Conservation (phyloP, 2,329 filamentous ascomycete genomes). For the Camillea tinctor region DNA sequence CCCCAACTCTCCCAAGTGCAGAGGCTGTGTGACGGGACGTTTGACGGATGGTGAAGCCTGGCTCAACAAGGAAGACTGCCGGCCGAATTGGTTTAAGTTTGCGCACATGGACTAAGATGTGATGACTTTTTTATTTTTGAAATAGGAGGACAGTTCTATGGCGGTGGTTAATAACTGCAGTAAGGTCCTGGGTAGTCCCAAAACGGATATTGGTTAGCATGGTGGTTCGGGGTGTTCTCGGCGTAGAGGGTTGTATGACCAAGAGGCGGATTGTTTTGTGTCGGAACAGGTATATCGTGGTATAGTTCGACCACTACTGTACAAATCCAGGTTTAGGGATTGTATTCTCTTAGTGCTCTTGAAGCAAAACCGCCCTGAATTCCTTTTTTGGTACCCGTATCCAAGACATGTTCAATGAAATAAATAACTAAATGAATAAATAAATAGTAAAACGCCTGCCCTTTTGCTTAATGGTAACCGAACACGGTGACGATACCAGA, state of each 20-base stretch:
- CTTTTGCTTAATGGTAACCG: slow-evolving; percentile 38
- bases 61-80: slow-evolving; percentile 87
- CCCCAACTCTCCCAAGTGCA: slow-evolving; percentile 92
- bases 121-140: slow-evolving; percentile 4
- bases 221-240: slow-evolving; percentile 23
- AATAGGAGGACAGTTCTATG: slow-evolving; percentile 12
- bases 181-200: slow-evolving; percentile 24
- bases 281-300: slow-evolving; percentile 6
- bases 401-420: slow-evolving; percentile 3
- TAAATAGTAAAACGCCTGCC: background rate
- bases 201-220: slow-evolving; percentile 24
- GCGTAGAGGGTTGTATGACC: slow-evolving; percentile 16
- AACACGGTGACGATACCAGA: slow-evolving; percentile 66
- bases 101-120: slow-evolving; percentile 68
- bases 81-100: slow-evolving; percentile 96
- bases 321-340: slow-evolving; percentile 11
- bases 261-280: slow-evolving; percentile 18
- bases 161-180: slow-evolving; percentile 21
- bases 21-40: slow-evolving; percentile 78
- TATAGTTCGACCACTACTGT: slow-evolving; percentile 9
- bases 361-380: background rate
- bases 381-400: background rate
- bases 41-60: slow-evolving; percentile 87
- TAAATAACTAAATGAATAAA: slow-evolving; percentile 1
- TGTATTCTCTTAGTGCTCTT: background rate